Evolutionary conservation across 805 yeast genomes (phyloP), one percentile per base, ranked within the genome.

Genomic region (Lipomyces anomalus): DNA sequence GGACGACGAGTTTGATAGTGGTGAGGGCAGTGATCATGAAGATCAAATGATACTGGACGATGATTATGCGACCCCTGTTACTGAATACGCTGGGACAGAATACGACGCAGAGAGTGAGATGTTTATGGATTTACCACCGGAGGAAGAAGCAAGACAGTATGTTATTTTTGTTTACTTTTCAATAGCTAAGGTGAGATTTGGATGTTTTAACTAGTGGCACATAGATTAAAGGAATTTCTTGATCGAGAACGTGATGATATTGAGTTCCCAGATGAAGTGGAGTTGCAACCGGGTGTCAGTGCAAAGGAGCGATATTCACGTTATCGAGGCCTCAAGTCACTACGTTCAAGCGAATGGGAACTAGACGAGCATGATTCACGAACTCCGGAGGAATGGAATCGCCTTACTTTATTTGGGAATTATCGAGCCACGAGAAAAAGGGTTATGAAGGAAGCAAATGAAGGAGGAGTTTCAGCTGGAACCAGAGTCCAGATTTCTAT

Each of bases 231-330:
- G 46, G 75, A 73, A 57, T 88, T 73, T 67, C 77, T 92, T 56
- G 95, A 80, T 55, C 75, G 76, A 48, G 97, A 89, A 44, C 43
- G 44, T 4, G 46, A 43, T 20, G 57, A 53, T 16, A 97, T 87
- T 62, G 95, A 89, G 58, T 92, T 88, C 71, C 97, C 97, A 0
- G 99, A 92, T 66, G 98, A 92, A 67, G 67, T 90, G 45, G 97
- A 92, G 63, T 68, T 92, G 35, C 75, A 73, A 38, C 97, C 97
- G 24, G 61, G 65, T 4, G 89, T 76, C 53, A 74, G 83, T 4
- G 97, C 85, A 6, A 75, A 75, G 57, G 87, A 88, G 52, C 75
- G 86, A 53, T 71, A 92, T 46, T 66, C 72, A 24, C 76, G 88
- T 50, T 90, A 87, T 66, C 76, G 97, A 64, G 97, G 97, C 48